Conservation (phyloP, 257 asterid genomes). For the Lithospermum erythrorhizon region DNA sequence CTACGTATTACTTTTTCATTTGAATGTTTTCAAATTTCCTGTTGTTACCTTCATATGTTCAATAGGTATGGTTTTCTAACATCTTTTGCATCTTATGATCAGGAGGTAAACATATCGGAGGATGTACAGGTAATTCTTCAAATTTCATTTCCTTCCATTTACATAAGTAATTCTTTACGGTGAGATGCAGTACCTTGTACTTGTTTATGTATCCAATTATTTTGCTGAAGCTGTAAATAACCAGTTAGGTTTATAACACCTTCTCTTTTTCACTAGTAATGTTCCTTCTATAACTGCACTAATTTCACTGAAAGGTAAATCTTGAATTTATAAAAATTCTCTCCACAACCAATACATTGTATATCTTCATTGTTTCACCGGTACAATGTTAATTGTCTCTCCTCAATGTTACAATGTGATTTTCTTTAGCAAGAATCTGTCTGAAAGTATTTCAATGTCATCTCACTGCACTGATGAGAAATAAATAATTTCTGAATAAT, state of each 20-base stretch:
- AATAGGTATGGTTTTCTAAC: conserved; percentile 9
- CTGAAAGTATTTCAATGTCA: no score
- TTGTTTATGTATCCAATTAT: background rate
- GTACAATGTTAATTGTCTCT: no score
- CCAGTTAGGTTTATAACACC: background rate
- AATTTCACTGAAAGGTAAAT: no score
- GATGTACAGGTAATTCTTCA: conserved; percentile 65
- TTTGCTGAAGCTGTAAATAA: background rate
- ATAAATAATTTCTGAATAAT: no score
- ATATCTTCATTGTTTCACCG: no score
- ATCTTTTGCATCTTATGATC: conserved; percentile 13
- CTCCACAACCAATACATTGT: no score
- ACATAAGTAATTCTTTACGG: background rate
- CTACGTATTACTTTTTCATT: background rate
- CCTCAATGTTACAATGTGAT: no score
- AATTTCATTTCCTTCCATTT: background rate
- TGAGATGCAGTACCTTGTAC: background rate
- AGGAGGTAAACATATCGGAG: conserved; percentile 89
- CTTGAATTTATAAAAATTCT: no score
- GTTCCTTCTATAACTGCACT: background rate
- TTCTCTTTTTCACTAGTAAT: background rate
- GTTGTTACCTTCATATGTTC: background rate
- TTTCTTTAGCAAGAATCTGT: no score
- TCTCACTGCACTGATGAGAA: no score
- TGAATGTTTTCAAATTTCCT: background rate